Base-by-base conservation (phyloP, 768 basidiomycete genomes). In the Boletus patriciae region DNA sequence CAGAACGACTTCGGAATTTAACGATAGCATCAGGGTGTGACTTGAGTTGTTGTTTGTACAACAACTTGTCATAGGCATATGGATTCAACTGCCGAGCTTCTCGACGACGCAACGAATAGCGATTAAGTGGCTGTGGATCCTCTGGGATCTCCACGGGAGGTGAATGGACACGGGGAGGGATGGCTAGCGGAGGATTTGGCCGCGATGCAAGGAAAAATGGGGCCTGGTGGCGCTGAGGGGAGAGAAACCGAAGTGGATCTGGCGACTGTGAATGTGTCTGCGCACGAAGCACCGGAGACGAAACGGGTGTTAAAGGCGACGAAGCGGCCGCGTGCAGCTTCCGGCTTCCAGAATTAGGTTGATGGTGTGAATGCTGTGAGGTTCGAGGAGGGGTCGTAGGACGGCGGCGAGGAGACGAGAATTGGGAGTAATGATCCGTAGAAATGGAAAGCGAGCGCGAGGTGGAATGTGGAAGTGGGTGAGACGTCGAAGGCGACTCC, bases 11-110 rank as follows among this genome's bases (percentile, higher is more conserved):
- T 46, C 65, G 70, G 25, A 77, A 54, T 53, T 80, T 83, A 44
- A 91, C 77, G 42, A 90, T 82, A 2, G 89, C 89, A 21, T 90
- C 90, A 3, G 87, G 88, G 58, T 78, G 80, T 1, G 66, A 61
- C 31, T 75, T 76, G 59, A 90, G 69, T 49, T 78, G 76, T 15
- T 70, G 68, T 53, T 81, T 78, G 66, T 90, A 90, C 37, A 70
- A 40, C 12, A 73, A 41, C 50, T 80, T 73, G 55, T 90, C 88
- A 34, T 78, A 77, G 12, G 75, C 77, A 62, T 85, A 91, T 1
- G 89, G 89, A 13, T 81, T 77, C 16, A 84, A 57, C 64, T 91
- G 89, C 19, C 78, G 74, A 37, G 77, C 68, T 33, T 78, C 73
- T 21, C 89, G 81, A 45, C 66, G 62, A 36, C 88, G 83, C 37